Percentiles rank a stretch among this genome's conserved stretches.
phyloP scores from a whole-genome alignment of 2,329 filamentous ascomycete genomes.

The Penicillium sp. region DNA sequence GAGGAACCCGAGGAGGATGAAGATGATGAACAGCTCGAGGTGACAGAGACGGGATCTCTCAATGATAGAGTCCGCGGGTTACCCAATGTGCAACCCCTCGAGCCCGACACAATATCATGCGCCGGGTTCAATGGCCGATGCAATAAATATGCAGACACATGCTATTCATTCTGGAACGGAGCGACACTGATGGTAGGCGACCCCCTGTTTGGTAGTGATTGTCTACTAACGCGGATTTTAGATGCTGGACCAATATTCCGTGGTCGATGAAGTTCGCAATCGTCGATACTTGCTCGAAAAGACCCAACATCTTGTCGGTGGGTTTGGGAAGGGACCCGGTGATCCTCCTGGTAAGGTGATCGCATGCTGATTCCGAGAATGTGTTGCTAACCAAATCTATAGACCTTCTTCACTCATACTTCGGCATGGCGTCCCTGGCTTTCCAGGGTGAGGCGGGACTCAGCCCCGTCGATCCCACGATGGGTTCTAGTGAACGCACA shows the following conservation, averaged over 20 bases:
- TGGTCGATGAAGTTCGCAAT: conserved; percentile 62
- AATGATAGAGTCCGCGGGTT: conserved; percentile 31
- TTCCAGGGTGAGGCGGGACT: conserved; percentile 70
- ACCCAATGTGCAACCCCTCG: conserved; percentile 25
- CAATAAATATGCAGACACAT: conserved; percentile 92
- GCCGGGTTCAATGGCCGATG: conserved; percentile 85
- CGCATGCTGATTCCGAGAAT: conserved; percentile 1
- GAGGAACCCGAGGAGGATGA: conserved; percentile 19
- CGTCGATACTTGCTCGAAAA: conserved; percentile 79
- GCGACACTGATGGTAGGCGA: conserved; percentile 57
- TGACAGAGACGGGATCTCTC: conserved; percentile 16
- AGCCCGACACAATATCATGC: conserved; percentile 44
- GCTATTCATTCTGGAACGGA: conserved; percentile 90
- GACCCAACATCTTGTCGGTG: conserved; percentile 82
- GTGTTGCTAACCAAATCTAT: conserved; percentile 18
- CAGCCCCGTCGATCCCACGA: conserved; percentile 68
- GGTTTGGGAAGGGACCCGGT: conserved; percentile 72
- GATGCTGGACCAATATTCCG: conserved; percentile 58
- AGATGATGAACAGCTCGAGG: conserved; percentile 5
- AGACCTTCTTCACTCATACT: conserved; percentile 84
- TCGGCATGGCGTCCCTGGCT: conserved; percentile 78
- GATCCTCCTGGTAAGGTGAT: conserved; percentile 61
- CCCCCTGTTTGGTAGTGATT: conserved; percentile 21
- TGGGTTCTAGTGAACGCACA: conserved; percentile 67
- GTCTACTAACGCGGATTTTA: conserved; percentile 32